Evolutionary conservation across 441 rosid species (phyloP), one percentile per base, ranked within the genome.

Genomic region (Kokia cookei): DNA sequence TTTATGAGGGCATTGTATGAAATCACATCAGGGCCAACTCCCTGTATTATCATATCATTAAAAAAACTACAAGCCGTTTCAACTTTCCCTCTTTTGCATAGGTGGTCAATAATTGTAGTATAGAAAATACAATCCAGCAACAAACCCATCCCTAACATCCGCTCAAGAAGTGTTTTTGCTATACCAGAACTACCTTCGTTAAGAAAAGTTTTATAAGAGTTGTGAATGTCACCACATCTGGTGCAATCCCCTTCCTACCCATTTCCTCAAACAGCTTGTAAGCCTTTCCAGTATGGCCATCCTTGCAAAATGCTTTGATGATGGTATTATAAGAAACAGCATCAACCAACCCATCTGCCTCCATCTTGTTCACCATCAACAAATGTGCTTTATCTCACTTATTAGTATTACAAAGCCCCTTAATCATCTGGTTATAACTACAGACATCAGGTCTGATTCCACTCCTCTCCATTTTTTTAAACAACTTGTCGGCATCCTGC

Each of bases 271-370:
- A 87, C 57, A 93, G 74, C 81, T 78, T 83, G 77, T 84, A 87
- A 73, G 95, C 97, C 73, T 75, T 87, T 77, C 73, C 79, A n/a
- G 81, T 81, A 55, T 69, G 77, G 69, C 84, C 68, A n/a, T 78
- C 78, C 80, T 73, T 81, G 71, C 98, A 90, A 76, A 84, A 87
- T 42, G 91, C 88, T 32, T 80, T 65, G 29, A 93, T 91, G 62
- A 95, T 60, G 8, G 95, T 95, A 80, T 94, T 93, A 78, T 89
- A 93, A 57, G 99, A 90, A 77, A 93, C 89, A 51, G 80, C 93
- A 81, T 91, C 96, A 74, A 80, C 83, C 26, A 90, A 81, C 48
- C 91, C 96, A 82, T 88, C 86, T 17, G 83, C 82, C 82, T 78
- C 87, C 98, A 93, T 87, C 77, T 88, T 88, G 66, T 83, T 78